Evolutionary conservation across 768 basidiomycete genomes (phyloP), one percentile per base, ranked within the genome.

Genomic region (Lactifluus echinatus): DNA sequence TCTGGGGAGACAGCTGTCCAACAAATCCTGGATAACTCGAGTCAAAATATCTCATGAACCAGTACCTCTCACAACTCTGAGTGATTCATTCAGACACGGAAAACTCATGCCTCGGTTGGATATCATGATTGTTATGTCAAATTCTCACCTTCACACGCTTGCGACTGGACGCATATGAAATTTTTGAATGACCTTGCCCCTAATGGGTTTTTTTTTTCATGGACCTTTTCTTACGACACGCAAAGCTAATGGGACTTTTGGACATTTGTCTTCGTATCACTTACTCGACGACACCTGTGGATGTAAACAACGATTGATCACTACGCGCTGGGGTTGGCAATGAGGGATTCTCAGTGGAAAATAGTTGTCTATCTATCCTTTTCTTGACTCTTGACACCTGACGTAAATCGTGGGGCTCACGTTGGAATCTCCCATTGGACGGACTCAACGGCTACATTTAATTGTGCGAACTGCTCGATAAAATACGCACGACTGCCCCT

Each of bases 401-500:
- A 24, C 23, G 50, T 31, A 14, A 42, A 21, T 40, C 19, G 12
- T 28, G n/a, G 8, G 12, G 28, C 37, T 54, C 52, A 59, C 17
- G 51, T 23, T 24, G 26, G 17, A 24, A 23, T 23, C 17, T 42
- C 29, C 58, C 58, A 59, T 28, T 55, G 53, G 19, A 55, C 31
- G 11, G 53, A 37, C 28, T 50, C 26, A 10, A 55, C 43, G 15
- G 53, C 48, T 50, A 39, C 53, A 39, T 59, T 55, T 29, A 59
- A 59, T 45, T 45, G 42, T 46, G 42, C 21, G 10, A 59, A 59
- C 36, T 33, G 42, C n/a, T 59, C 43, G 12, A 33, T 21, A 17
- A 59, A 59, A 50, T 59, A 59, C 14, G 53, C 34, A 28, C 29
- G 47, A 33, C 53, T 59, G 39, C 58, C 58, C 48, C 14, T 45